Base-by-base conservation (phyloP, 1,139 yeast genomes). In the Yamadazyma sp. region DNA sequence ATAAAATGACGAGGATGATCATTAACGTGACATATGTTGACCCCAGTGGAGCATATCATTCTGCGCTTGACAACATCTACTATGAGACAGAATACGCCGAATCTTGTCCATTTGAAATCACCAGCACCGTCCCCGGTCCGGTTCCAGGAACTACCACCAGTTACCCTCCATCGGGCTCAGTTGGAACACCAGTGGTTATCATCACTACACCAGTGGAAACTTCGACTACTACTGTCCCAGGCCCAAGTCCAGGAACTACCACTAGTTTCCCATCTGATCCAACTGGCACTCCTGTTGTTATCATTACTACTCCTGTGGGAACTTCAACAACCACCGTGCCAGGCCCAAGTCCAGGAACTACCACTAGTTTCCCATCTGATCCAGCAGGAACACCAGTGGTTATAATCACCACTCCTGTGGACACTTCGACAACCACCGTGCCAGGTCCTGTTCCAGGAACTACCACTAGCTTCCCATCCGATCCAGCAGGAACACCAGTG, bases 161-260 rank as follows among this genome's bases (percentile, higher is more conserved):
- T 27, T 12, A 11, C 9, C 29, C 29, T 12, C 13, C 29, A 6
- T 6, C 6, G 6, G 6, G 11, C 4, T 7, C 11, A 12, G 29
- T 7, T 10, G 11, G 11, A 4, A 6, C 29, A 14, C 11, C 13
- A 12, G 18, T 15, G 16, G 4, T 6, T n/a, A 27, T 14, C 11
- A 27, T n/a, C 13, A 15, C 16, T 7, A 13, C 10, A 6, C 29
- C 29, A 27, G 77, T 51, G 74, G 71, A 31, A 40, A n/a, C n/a
- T n/a, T n/a, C n/a, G n/a, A n/a, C n/a, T n/a, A n/a, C n/a, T n/a
- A n/a, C n/a, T n/a, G n/a, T n/a, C n/a, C n/a, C n/a, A n/a, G n/a
- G n/a, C n/a, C n/a, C n/a, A n/a, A n/a, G n/a, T n/a, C n/a, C n/a
- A n/a, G n/a, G n/a, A n/a, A n/a, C n/a, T n/a, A n/a, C n/a, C n/a